Conservation (phyloP, 2,329 filamentous ascomycete genomes). For the Chrysoporthe cubensis region DNA sequence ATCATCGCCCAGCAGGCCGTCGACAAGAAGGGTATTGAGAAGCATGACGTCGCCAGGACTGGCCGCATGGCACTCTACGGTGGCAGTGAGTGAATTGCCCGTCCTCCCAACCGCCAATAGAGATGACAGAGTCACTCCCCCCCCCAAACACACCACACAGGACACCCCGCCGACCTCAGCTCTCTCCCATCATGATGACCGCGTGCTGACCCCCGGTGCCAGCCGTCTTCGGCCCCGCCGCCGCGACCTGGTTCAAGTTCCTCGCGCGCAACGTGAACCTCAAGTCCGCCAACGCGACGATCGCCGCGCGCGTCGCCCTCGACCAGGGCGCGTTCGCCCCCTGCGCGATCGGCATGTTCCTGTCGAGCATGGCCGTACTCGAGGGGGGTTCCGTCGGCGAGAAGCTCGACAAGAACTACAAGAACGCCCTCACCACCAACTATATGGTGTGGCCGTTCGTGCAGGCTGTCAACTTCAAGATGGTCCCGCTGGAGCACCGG, state of each 20-base stretch:
- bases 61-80: constrained; percentile 82
- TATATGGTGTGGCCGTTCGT: constrained; percentile 87
- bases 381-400: constrained; percentile 66
- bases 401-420: constrained; percentile 74
- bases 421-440: constrained; percentile 76
- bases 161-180: constrained; percentile 10
- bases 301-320: constrained; percentile 74
- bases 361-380: constrained; percentile 81
- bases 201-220: constrained; percentile 14
- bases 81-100: constrained; percentile 59
- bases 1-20: constrained; percentile 88
- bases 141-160: constrained; percentile 6
- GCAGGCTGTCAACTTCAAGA: constrained; percentile 84
- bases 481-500: constrained; percentile 81
- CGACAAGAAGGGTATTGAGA: constrained; percentile 75
- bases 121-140: not conserved
- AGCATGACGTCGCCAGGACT: constrained; percentile 75
- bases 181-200: constrained; percentile 11
- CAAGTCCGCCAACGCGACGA: constrained; percentile 68
- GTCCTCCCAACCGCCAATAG: not conserved
- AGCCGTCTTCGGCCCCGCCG: constrained; percentile 86
- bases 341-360: constrained; percentile 79
- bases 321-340: constrained; percentile 87
- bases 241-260: constrained; percentile 84
- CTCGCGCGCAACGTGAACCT: constrained; percentile 72